Base-by-base conservation (phyloP, 1,284 basidiomycete species). In the Trametes pubescens region DNA sequence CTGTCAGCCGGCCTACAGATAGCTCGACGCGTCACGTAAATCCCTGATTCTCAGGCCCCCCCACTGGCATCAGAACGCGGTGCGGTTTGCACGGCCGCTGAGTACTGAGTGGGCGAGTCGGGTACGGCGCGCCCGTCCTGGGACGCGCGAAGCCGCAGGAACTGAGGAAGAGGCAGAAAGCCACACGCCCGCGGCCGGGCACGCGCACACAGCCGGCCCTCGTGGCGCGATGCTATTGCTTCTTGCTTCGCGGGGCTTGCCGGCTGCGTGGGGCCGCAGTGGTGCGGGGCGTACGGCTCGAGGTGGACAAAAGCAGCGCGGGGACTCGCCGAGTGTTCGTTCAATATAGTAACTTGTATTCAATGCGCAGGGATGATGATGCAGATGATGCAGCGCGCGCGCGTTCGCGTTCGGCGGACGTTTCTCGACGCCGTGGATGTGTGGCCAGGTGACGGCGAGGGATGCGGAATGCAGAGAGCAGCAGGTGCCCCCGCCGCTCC, bases 11-110 rank as follows among this genome's bases (percentile, higher is more conserved):
- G 65, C 11, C 60, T 52, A 47, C 61, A 54, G 54, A 64, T 53
- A 47, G 35, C 47, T 57, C 59, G 52, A 57, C 57, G 58, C 49
- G 53, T 65, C 65, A 67, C 66, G 66, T 67, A 67, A 67, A 67
- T 63, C 66, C 29, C 61, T 54, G 54, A 61, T 65, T 61, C 63
- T 38, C 53, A 32, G 5, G 47, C 24, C 26, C 38, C 26, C 47
- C 43, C 29, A 35, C 29, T 56, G 57, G 29, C 29, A 62, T 62
- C 61, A 62, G 65, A 62, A 59, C 57, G 57, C 49, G 54, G 47
- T 37, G 35, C 59, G 38, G 49, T 61, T 59, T 52, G 64, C 13
- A 46, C 64, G 60, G 53, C 60, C 43, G 60, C 62, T 57, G 51
- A 38, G 52, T 51, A 57, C 62, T 57, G 51, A 32, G 48, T 26